These are phyloP conservation scores for Lunasporangiospora selenospora DNA, from an alignment of 192 early-diverging fungal genomes.

Conservation along the genomic window DNA sequence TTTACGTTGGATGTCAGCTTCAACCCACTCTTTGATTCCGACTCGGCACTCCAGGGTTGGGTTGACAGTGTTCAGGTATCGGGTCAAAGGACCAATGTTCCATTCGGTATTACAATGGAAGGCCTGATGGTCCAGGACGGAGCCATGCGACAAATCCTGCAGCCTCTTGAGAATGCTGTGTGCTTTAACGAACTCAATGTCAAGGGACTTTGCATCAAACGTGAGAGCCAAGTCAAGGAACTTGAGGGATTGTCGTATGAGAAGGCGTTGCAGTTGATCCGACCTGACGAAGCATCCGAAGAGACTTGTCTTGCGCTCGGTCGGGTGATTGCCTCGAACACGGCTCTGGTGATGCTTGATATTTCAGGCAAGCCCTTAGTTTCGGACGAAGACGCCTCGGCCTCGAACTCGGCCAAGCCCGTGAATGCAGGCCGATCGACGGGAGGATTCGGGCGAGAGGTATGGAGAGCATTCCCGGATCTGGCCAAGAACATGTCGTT, in stretches of 20 bases:
- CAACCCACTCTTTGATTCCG: slow-evolving; percentile 31
- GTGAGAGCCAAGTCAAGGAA: slow-evolving; percentile 24
- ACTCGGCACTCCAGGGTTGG: slow-evolving; percentile 23
- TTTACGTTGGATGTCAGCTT: slow-evolving; percentile 43
- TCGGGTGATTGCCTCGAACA: slow-evolving; percentile 22
- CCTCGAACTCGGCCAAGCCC: too few species aligned
- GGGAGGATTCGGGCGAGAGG: slow-evolving; percentile 28
- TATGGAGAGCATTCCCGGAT: slow-evolving; percentile 24
- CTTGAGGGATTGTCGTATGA: slow-evolving; percentile 17
- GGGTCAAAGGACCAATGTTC: neutral
- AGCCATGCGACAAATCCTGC: slow-evolving; percentile 5
- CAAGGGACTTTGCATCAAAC: slow-evolving; percentile 28
- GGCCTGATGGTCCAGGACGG: slow-evolving; percentile 23
- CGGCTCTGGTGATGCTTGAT: slow-evolving; percentile 34
- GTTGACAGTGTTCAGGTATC: slow-evolving; percentile 2
- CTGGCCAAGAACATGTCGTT: slow-evolving; percentile 21
- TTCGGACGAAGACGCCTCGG: neutral
- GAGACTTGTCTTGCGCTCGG: slow-evolving; percentile 35
- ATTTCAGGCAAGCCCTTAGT: slow-evolving; percentile 25
- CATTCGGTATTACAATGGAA: slow-evolving; percentile 39
- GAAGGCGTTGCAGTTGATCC: slow-evolving; percentile 1
- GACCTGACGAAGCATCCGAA: slow-evolving; percentile 22
- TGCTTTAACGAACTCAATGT: slow-evolving; percentile 42
- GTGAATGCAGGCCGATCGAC: slow-evolving; percentile 7
- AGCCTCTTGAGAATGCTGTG: slow-evolving; percentile 19